phyloP scores from a whole-genome alignment of 768 basidiomycete genomes.

The Suillus ampliporus region DNA sequence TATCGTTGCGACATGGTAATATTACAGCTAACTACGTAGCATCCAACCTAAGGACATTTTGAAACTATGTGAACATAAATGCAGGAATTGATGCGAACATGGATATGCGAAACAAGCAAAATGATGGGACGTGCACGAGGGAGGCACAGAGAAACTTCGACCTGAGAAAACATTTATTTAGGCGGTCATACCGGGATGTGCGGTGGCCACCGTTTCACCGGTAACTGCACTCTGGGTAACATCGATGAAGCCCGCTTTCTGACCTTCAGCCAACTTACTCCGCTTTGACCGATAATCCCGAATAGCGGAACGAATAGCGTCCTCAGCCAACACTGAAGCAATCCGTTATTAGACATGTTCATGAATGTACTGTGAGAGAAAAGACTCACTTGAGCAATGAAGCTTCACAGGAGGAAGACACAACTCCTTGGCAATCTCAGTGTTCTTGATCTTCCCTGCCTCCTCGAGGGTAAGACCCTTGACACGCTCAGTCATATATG shows the following conservation, averaged over 20 bases:
- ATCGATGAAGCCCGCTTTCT: slow-evolving; percentile 71
- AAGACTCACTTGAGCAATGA: slow-evolving; percentile 88
- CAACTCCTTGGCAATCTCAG: slow-evolving; percentile 97
- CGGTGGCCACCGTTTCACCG: slow-evolving; percentile 59
- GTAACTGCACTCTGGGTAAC: slow-evolving; percentile 63
- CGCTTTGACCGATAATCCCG: slow-evolving; percentile 94
- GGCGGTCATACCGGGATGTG: slow-evolving; percentile 48
- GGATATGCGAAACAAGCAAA: slow-evolving; percentile 4
- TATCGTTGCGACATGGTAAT: slow-evolving; percentile 14
- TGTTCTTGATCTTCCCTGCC: slow-evolving; percentile 97
- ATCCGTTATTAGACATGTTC: slow-evolving; percentile 26
- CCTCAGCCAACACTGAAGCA: slow-evolving; percentile 87
- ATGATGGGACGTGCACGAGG: slow-evolving; percentile 6
- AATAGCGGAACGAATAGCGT: slow-evolving; percentile 98
- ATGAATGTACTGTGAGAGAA: slow-evolving; percentile 14
- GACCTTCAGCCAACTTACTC: slow-evolving; percentile 51
- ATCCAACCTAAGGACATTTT: slow-evolving; percentile 13
- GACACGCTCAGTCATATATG: slow-evolving; percentile 98
- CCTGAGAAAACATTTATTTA: slow-evolving; percentile 12
- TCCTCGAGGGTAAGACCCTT: slow-evolving; percentile 93
- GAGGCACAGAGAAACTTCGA: slow-evolving; percentile 4
- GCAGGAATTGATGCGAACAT: slow-evolving; percentile 12
- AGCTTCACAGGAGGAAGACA: slow-evolving; percentile 96
- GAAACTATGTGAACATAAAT: slow-evolving; percentile 27
- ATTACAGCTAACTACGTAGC: slow-evolving; percentile 8